phyloP scores from a whole-genome alignment of 2,329 filamentous ascomycete species.

The Mycosphaerelloides madeirae region DNA sequence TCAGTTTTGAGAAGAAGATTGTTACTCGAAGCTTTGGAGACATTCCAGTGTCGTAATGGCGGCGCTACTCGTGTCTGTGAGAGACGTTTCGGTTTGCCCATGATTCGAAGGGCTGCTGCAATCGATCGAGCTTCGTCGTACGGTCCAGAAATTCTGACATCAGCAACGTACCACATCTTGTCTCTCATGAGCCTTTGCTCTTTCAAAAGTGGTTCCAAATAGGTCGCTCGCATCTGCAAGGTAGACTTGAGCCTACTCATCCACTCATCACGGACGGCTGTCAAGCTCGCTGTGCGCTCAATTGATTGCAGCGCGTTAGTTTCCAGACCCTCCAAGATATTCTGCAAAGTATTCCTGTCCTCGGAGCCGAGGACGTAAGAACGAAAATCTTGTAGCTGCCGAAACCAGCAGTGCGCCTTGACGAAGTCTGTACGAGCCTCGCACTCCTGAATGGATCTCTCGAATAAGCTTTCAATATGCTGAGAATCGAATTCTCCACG shows the following conservation, averaged over 20 bases:
- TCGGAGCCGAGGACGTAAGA: constrained; percentile 4
- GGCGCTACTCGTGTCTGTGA: constrained; percentile 38
- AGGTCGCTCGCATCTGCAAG: constrained; percentile 4
- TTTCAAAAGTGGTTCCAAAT: constrained; percentile 9
- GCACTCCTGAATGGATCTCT: constrained; percentile 70
- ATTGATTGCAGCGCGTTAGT: constrained; percentile 5
- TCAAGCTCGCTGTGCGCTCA: constrained; percentile 6
- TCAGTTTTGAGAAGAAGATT: constrained; percentile 74
- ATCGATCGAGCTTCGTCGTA: constrained; percentile 87
- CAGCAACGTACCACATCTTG: constrained; percentile 98
- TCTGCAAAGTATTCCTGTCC: constrained; percentile 4
- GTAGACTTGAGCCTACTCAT: constrained; percentile 5
- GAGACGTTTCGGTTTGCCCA: constrained; percentile 58
- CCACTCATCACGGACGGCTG: constrained; percentile 13
- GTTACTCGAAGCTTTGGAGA: constrained; percentile 42
- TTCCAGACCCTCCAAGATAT: constrained; percentile 11
- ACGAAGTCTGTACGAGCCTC: constrained; percentile 77
- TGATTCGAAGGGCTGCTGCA: constrained; percentile 80
- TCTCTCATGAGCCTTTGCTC: constrained; percentile 51
- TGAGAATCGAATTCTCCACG: neutral
- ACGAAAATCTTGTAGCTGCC: constrained; percentile 17
- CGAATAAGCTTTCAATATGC: constrained; percentile 49
- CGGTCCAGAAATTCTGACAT: constrained; percentile 81
- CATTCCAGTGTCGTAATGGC: constrained; percentile 40
- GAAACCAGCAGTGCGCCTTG: constrained; percentile 64